phyloP scores from a whole-genome alignment of 805 yeast genomes.

The Kuraishia piskuri region DNA sequence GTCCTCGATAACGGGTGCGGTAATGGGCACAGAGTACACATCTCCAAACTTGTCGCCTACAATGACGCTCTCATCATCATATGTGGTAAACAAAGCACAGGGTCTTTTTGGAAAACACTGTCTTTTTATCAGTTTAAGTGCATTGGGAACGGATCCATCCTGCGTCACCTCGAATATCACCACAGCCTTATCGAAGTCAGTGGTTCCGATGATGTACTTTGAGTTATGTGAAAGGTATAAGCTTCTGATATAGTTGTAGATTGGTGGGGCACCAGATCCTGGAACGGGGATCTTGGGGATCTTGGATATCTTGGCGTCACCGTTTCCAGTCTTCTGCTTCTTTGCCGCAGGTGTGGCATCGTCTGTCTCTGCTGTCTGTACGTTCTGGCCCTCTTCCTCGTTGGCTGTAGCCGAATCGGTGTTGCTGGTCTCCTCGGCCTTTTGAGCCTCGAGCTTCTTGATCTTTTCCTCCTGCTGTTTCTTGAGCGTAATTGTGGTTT shows the following conservation, averaged over 20 bases:
- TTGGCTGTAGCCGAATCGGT: conserved; percentile 9
- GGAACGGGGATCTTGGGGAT: conserved; percentile 50
- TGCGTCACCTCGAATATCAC: conserved; percentile 43
- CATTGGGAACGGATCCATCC: conserved; percentile 19
- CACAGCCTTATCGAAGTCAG: conserved; percentile 80
- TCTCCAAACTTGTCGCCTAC: conserved; percentile 97
- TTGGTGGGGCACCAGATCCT: conserved; percentile 62
- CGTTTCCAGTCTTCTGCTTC: conserved; percentile 18
- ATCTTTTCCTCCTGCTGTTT: conserved; percentile 37
- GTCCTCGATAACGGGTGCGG: conserved; percentile 29
- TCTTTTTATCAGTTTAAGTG: conserved; percentile 49
- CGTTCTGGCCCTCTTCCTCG: conserved; percentile 10
- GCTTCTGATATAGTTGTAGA: conserved; percentile 60
- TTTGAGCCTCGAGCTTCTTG: conserved; percentile 22
- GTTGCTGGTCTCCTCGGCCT: conserved; percentile 8
- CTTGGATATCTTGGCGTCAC: conserved; percentile 16
- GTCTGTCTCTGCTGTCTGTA: conserved; percentile 18
- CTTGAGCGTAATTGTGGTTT: conserved; percentile 33
- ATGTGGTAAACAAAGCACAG: conserved; percentile 60
- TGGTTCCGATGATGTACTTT: conserved; percentile 51
- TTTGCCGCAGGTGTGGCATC: conserved; percentile 12
- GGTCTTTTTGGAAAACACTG: conserved; percentile 89
- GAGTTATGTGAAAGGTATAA: conserved; percentile 47
- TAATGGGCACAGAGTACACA: conserved; percentile 57
- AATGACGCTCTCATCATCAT: conserved; percentile 41